Evolutionary conservation across 495 filamentous ascomycete species (phyloP).

Genomic region (Rostrohypoxylon terebratum): DNA sequence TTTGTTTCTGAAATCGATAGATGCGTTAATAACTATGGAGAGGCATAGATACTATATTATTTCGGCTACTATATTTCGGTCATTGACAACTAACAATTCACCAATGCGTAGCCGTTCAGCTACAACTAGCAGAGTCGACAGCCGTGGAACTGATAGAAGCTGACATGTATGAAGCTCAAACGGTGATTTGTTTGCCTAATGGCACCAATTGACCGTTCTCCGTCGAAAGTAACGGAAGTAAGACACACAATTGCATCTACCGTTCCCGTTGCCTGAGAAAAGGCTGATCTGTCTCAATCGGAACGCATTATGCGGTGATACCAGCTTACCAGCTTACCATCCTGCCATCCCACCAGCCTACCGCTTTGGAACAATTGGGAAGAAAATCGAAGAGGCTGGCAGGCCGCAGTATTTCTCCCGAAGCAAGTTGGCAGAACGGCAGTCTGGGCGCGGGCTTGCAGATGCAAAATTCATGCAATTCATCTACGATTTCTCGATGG

Average conservation of each 20-base stretch:
- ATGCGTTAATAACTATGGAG: not conserved
- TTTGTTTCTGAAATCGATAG: conserved; percentile 1
- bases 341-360: conserved; percentile 10
- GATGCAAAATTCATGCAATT: too few species aligned
- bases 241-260: conserved; percentile 15
- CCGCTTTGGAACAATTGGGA: conserved; percentile 1
- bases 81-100: conserved; percentile 28
- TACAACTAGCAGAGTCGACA: not conserved
- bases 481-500: conserved; percentile 26
- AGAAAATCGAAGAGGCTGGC: conserved; percentile 39
- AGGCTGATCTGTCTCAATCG: conserved; percentile 7
- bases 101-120: not conserved
- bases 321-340: conserved; percentile 12
- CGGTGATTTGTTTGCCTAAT: conserved; percentile 34
- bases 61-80: conserved; percentile 19
- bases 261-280: not conserved
- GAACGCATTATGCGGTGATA: conserved; percentile 1
- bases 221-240: conserved; percentile 13
- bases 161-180: conserved; percentile 35
- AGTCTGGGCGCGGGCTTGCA: not conserved
- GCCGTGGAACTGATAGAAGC: conserved; percentile 34
- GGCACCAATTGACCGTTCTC: conserved; percentile 28
- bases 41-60: too few species aligned
- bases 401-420: conserved; percentile 24
- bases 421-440: not conserved